Evolutionary conservation across 2,329 filamentous ascomycete genomes (phyloP), one percentile per base, ranked within the genome.

Genomic region (Talaromyces marneffei): DNA sequence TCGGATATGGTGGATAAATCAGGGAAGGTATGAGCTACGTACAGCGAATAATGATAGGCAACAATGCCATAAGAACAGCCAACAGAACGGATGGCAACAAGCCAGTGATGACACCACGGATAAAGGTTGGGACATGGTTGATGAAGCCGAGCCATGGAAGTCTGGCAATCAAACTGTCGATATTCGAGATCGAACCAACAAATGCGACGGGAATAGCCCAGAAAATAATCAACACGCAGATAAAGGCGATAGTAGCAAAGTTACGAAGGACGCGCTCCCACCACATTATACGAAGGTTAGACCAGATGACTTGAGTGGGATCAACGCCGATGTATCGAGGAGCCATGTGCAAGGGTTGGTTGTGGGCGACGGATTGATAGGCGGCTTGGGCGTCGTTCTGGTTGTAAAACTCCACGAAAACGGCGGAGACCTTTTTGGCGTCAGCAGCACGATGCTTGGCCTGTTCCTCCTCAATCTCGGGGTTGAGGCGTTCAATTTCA

Each of bases 381-480:
- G 93, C 93, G 58, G 85, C 83, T 75, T 99, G 92, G 14, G 94
- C 94, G 60, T 90, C 89, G 60, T 88, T 84, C 72, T 96, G 91
- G 1, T 83, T 86, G 64, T 85, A 82, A 70, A 97, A 99, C 72
- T 97, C 92, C 65, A 99, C 87, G 69, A 99, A 99, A 10, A 94
- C 90, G 23, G 91, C 88, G 14, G 88, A 85, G 33, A 91, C 79
- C 64, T 85, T 83, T 63, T 86, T 83, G 50, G 81, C 85, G 40
- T 89, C 82, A 57, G 89, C 85, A 27, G 80, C 77, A 55, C 82
- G 83, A 71, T 93, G 90, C 54, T 83, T 81, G 42, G 80, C 82
- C 72, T 94, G 90, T 25, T 85, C 82, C 44, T 83, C 80, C 55
- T 89, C 83, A 31, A 91, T 87, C 63, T 89, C 82, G 0, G 89